Percentiles rank a stretch among this genome's conserved stretches.
These are phyloP conservation scores for Lablab purpureus DNA, from an alignment of 306 rosid species.

Conservation along the genomic window DNA sequence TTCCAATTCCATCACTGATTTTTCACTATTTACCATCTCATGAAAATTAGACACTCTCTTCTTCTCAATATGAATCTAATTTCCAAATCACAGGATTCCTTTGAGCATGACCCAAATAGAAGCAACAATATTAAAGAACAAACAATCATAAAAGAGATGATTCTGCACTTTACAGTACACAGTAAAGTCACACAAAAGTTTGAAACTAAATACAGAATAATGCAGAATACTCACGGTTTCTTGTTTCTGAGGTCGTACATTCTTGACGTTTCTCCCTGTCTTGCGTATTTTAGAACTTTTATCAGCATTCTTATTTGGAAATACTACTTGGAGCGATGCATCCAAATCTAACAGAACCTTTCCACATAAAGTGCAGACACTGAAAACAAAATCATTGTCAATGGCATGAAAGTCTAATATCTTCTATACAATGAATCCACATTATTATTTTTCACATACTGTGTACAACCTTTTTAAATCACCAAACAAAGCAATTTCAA, in stretches of 20 bases:
- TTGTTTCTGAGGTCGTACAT: not conserved
- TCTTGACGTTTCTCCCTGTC: not conserved
- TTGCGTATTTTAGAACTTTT: not conserved
- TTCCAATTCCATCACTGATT: not conserved
- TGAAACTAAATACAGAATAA: not conserved
- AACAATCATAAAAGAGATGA: too few relatives aligned
- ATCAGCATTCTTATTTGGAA: not conserved
- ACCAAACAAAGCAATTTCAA: too few relatives aligned
- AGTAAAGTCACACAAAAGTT: not conserved
- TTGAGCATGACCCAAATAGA: not conserved
- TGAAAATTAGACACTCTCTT: not conserved
- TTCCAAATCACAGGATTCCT: not conserved
- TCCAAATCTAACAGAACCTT: conserved; percentile 29
- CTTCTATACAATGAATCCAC: not conserved
- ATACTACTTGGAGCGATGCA: not conserved
- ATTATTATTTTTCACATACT: not conserved
- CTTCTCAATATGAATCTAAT: not conserved
- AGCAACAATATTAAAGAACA: not conserved
- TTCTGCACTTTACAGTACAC: not conserved
- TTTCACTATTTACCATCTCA: not conserved
- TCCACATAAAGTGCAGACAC: conserved; percentile 39
- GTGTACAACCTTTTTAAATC: not conserved
- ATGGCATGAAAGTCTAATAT: too few relatives aligned
- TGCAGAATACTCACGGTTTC: conserved; percentile 3
- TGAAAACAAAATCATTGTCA: conserved; percentile 27